These are phyloP conservation scores for Astraeus odoratus DNA, from an alignment of 768 basidiomycete species.

Conservation along the genomic window DNA sequence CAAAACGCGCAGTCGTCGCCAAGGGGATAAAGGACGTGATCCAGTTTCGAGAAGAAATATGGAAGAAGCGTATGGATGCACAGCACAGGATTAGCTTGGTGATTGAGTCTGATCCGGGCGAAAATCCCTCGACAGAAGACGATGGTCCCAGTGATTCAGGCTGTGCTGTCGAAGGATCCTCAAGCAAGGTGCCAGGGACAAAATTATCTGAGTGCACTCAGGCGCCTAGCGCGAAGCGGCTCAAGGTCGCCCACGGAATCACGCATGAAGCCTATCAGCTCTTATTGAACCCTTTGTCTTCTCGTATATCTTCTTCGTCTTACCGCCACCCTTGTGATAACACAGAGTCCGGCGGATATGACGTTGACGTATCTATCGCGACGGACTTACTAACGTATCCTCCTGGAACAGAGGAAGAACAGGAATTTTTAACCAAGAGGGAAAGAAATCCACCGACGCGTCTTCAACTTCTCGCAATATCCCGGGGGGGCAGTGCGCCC, in stretches of 20 bases:
- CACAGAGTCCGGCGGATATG: background rate
- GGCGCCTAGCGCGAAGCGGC: slow-evolving; percentile 22
- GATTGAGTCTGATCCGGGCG: slow-evolving; percentile 31
- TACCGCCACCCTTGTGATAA: background rate
- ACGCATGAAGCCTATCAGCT: slow-evolving; percentile 46
- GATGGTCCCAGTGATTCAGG: background rate
- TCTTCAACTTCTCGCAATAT: slow-evolving; percentile 52
- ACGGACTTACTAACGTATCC: slow-evolving; percentile 49
- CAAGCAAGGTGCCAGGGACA: background rate
- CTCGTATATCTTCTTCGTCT: slow-evolving; percentile 10
- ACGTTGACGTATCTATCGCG: slow-evolving; percentile 30
- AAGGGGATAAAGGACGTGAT: slow-evolving; percentile 65
- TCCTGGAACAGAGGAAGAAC: slow-evolving; percentile 5
- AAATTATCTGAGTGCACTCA: slow-evolving; percentile 5
- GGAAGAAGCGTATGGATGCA: slow-evolving; percentile 34
- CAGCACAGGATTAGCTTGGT: slow-evolving; percentile 31
- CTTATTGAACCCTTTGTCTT: slow-evolving; percentile 51
- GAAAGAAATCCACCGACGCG: slow-evolving; percentile 42
- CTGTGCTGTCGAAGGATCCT: background rate
- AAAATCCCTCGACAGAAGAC: slow-evolving; percentile 23
- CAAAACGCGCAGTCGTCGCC: slow-evolving; percentile 60
- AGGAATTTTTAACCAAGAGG: background rate
- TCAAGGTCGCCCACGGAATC: slow-evolving; percentile 23
- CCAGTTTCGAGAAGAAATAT: slow-evolving; percentile 58
- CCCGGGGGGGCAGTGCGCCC: slow-evolving; percentile 49